Percentiles rank a stretch among this genome's conserved stretches.
Evolutionary conservation across 2,329 filamentous ascomycete species (phyloP).

Genomic region (Gnomoniopsis sp.): DNA sequence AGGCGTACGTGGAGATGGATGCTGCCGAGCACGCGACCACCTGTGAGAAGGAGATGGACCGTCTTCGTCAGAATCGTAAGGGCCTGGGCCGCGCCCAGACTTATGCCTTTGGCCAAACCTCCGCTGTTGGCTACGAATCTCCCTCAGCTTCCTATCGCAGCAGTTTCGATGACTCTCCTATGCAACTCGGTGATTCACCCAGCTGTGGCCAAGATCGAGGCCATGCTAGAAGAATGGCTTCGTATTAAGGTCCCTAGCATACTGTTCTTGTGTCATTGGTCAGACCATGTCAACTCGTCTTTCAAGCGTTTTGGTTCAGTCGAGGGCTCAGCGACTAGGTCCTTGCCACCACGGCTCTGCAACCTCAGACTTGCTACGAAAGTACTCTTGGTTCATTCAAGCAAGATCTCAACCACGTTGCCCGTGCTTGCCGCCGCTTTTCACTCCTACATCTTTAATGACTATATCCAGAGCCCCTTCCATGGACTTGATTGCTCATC

Average conservation of each 20-base stretch:
- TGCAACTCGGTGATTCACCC: slow-evolving; percentile 39
- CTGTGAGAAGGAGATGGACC: slow-evolving; percentile 92
- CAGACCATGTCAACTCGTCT: neutral
- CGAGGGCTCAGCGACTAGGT: neutral
- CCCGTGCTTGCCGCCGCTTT: slow-evolving; percentile 9
- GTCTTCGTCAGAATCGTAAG: slow-evolving; percentile 79
- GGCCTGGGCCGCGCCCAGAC: slow-evolving; percentile 87
- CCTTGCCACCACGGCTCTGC: slow-evolving; percentile 3
- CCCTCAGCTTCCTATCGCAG: slow-evolving; percentile 51
- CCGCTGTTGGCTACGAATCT: slow-evolving; percentile 53
- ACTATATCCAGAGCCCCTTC: slow-evolving; percentile 13
- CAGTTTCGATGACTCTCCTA: slow-evolving; percentile 38
- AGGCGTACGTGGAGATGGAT: slow-evolving; percentile 96
- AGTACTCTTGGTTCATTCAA: neutral
- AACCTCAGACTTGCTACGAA: neutral
- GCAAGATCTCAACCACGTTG: slow-evolving; percentile 6
- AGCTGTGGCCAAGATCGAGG: slow-evolving; percentile 48
- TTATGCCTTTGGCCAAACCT: slow-evolving; percentile 85
- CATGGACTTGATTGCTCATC: slow-evolving; percentile 10
- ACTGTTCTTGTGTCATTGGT: neutral
- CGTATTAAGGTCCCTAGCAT: slow-evolving; percentile 44
- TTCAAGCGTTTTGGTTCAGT: neutral
- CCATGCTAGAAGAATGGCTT: slow-evolving; percentile 59
- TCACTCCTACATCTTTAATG: slow-evolving; percentile 16
- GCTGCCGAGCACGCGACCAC: slow-evolving; percentile 87